Conservation (phyloP, 352 stramenopile species). For the Globisporangium megalacanthum region DNA sequence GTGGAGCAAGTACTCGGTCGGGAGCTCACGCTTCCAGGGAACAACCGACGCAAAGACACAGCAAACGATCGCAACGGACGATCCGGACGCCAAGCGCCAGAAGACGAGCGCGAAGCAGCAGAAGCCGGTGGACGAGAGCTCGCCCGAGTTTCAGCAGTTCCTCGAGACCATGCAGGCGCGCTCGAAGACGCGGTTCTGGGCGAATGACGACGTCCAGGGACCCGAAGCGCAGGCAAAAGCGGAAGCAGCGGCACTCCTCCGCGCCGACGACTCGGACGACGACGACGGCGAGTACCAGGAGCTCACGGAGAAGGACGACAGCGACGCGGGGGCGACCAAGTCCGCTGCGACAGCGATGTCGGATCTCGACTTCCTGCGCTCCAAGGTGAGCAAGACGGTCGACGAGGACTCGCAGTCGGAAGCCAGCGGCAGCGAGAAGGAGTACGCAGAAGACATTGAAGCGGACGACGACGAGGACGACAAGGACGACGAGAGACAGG, state of each 20-base stretch:
- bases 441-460: conserved; percentile 35
- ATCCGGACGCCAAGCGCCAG: conserved; percentile 19
- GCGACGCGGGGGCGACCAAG: conserved; percentile 12
- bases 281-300: conserved; percentile 89
- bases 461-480: conserved; percentile 29
- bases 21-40: conserved; percentile 69
- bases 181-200: conserved; percentile 87
- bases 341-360: conserved; percentile 42
- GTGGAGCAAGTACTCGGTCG: conserved; percentile 88
- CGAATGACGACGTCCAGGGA: conserved; percentile 84
- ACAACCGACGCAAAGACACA: conserved; percentile 18
- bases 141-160: conserved; percentile 82
- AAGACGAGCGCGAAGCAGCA: conserved; percentile 30
- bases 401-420: conserved; percentile 52
- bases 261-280: conserved; percentile 28
- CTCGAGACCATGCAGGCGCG: conserved; percentile 88
- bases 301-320: conserved; percentile 23
- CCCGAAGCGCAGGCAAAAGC: conserved; percentile 21
- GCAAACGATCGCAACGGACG: conserved; percentile 14
- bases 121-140: conserved; percentile 22
- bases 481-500: background rate
- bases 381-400: conserved; percentile 91
- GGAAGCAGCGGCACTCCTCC: conserved; percentile 20
- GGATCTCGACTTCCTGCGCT: conserved; percentile 93
- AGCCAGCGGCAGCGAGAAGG: conserved; percentile 22